Evolutionary conservation across 2,329 filamentous ascomycete genomes (phyloP).

Genomic region (Bipolaris victoriae): DNA sequence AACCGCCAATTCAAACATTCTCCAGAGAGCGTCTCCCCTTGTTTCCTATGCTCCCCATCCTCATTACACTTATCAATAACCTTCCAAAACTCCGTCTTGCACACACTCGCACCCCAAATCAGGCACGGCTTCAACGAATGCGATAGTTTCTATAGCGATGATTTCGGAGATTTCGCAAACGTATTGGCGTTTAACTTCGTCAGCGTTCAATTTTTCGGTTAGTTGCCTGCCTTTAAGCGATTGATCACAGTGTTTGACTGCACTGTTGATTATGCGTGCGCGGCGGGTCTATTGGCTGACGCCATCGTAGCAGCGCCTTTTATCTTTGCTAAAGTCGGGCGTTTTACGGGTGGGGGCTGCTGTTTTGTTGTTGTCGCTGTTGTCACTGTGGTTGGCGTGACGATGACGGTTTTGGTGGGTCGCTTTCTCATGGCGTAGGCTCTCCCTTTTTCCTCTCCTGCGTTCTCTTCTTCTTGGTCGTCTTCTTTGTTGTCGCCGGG

Average conservation of each 20-base stretch:
- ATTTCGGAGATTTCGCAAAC: background rate
- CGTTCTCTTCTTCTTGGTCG: background rate
- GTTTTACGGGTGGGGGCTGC: too few species aligned
- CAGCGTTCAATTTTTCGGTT: background rate
- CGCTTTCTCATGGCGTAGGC: background rate
- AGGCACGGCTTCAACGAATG: background rate
- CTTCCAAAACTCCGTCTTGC: background rate
- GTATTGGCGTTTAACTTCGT: background rate
- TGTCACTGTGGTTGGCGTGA: too few species aligned
- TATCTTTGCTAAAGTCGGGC: too few species aligned
- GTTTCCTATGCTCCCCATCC: conserved; percentile 2
- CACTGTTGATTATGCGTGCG: background rate
- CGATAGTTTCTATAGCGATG: background rate
- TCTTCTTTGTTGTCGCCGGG: background rate
- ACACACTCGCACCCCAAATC: background rate
- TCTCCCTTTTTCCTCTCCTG: background rate
- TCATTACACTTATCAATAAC: background rate
- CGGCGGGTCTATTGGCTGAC: background rate
- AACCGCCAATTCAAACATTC: background rate
- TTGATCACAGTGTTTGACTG: background rate
- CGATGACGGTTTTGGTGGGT: background rate
- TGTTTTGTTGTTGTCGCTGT: too few species aligned
- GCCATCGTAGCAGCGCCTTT: background rate
- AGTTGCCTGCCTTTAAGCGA: background rate
- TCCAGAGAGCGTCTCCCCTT: background rate